Conservation (phyloP, 2,329 filamentous ascomycete species). For the Trichoderma sp. region DNA sequence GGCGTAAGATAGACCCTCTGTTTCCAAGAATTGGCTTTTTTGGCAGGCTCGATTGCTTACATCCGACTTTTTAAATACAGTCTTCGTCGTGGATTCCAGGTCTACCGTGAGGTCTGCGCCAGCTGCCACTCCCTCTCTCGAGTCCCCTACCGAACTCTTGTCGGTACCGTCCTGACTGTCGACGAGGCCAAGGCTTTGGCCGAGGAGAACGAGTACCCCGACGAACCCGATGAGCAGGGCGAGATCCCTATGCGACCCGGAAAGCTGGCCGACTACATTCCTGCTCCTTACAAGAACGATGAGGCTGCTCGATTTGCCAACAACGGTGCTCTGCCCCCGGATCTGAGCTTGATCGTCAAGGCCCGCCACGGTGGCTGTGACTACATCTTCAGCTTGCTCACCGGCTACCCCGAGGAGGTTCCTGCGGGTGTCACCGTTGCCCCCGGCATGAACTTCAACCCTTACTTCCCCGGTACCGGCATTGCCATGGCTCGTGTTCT, state of each 20-base stretch:
- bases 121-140: constrained; percentile 96
- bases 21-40: neutral
- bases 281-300: constrained; percentile 96
- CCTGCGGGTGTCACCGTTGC: constrained; percentile 85
- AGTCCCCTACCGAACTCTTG: constrained; percentile 89
- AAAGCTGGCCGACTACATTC: constrained; percentile 98
- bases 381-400: constrained; percentile 97
- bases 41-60: constrained; percentile 8
- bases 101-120: constrained; percentile 97
- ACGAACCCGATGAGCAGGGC: constrained; percentile 95
- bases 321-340: constrained; percentile 94
- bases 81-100: constrained; percentile 98
- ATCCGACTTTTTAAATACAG: constrained; percentile 46
- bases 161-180: constrained; percentile 90
- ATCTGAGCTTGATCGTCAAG: constrained; percentile 98
- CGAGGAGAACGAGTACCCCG: constrained; percentile 98
- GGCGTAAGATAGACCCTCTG: constrained; percentile 65
- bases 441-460: constrained; percentile 98
- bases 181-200: constrained; percentile 97
- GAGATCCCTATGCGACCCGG: constrained; percentile 98
- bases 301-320: constrained; percentile 97
- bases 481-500: constrained; percentile 99
- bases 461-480: constrained; percentile 98
- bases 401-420: constrained; percentile 94
- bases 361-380: constrained; percentile 95